Conservation (phyloP, 805 yeast species). For the Candida sanyiensis region DNA sequence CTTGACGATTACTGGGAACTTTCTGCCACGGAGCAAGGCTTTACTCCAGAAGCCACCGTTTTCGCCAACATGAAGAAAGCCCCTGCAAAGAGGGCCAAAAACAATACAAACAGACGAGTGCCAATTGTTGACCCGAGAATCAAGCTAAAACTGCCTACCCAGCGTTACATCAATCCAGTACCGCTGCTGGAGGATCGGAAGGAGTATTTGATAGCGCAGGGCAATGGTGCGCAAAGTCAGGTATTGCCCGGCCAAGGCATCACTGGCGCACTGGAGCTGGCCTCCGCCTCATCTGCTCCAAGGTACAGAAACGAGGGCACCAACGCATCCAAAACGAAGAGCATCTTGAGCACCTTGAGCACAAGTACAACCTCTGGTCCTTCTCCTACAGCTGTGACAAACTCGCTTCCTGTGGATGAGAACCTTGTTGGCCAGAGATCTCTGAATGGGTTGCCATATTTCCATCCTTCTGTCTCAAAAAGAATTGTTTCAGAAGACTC, state of each 20-base stretch:
- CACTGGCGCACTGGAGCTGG: slow-evolving; percentile 25
- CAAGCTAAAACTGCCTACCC: slow-evolving; percentile 5
- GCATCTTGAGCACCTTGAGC: slow-evolving; percentile 13
- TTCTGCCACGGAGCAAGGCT: slow-evolving; percentile 36
- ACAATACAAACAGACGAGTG: background rate
- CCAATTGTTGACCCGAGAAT: slow-evolving; percentile 6
- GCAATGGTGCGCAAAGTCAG: slow-evolving; percentile 20
- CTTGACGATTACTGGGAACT: slow-evolving; percentile 55
- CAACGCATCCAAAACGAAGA: slow-evolving; percentile 14
- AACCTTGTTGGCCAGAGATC: slow-evolving; percentile 23
- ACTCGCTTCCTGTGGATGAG: slow-evolving; percentile 20
- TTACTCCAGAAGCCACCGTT: slow-evolving; percentile 41
- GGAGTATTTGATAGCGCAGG: slow-evolving; percentile 19
- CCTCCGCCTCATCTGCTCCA: slow-evolving; percentile 21
- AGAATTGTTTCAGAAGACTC: slow-evolving; percentile 29
- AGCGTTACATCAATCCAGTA: slow-evolving; percentile 14
- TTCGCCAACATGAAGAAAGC: slow-evolving; percentile 23
- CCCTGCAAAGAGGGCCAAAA: slow-evolving; percentile 7
- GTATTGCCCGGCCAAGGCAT: slow-evolving; percentile 28
- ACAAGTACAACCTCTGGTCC: slow-evolving; percentile 8
- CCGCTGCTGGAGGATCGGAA: slow-evolving; percentile 24
- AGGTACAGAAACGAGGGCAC: slow-evolving; percentile 15
- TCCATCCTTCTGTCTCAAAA: slow-evolving; percentile 24
- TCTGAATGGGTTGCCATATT: slow-evolving; percentile 40
- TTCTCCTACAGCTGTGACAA: slow-evolving; percentile 19